A percentile compares a stretch with the other conserved stretches of the same genome.
Conservation (phyloP, 495 filamentous ascomycete species). For the Talaromyces adpressus region DNA sequence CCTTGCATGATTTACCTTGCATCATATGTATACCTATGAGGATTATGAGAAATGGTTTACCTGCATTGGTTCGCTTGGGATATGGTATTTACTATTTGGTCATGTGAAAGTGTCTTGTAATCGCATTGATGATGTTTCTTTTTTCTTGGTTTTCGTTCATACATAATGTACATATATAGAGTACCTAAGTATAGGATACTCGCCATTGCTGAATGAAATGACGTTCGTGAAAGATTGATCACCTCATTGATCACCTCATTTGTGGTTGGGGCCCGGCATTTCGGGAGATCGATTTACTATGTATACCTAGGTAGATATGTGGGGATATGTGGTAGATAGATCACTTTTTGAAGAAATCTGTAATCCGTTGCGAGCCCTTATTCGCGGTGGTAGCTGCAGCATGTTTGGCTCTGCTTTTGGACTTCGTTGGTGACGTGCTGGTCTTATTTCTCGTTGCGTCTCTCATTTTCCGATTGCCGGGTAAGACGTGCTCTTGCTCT, state of each 20-base stretch:
- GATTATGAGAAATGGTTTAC: neutral
- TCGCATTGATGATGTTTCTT: neutral
- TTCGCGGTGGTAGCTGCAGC: neutral
- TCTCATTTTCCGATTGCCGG: constrained; percentile 16
- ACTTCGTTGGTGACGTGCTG: constrained; percentile 35
- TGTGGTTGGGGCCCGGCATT: neutral
- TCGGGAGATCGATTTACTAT: neutral
- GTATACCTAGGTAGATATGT: neutral
- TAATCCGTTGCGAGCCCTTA: constrained; percentile 68
- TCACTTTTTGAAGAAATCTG: constrained; percentile 71
- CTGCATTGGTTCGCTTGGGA: neutral
- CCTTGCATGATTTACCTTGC: neutral
- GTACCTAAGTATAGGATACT: neutral
- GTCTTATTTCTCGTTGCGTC: constrained; percentile 34
- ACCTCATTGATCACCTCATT: neutral
- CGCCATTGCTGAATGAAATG: constrained; percentile 1
- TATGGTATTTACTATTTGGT: neutral
- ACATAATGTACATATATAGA: neutral
- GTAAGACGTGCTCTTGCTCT: neutral
- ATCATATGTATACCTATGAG: neutral
- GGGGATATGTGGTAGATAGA: neutral
- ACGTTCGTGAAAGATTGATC: neutral
- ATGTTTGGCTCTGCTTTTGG: constrained; percentile 31
- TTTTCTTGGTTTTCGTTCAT: neutral
- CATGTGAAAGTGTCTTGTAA: neutral